These are phyloP conservation scores for Aspergillus eucalypticola DNA, from an alignment of 2,329 filamentous ascomycete species.

Conservation along the genomic window DNA sequence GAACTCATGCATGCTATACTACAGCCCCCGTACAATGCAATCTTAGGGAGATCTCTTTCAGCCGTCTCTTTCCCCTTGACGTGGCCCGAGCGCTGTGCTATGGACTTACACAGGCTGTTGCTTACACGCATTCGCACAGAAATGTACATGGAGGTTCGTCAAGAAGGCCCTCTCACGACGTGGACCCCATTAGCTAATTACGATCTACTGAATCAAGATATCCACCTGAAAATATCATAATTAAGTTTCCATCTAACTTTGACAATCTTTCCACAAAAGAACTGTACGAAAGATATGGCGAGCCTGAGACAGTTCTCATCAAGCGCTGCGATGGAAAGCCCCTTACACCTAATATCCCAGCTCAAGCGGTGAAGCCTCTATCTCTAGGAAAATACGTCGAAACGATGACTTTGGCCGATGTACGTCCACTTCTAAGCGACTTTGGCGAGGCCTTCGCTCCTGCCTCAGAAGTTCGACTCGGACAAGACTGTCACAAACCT, in stretches of 20 bases:
- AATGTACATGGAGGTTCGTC: conserved; percentile 30
- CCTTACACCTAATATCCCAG: conserved; percentile 28
- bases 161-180: no score
- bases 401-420: conserved; percentile 31
- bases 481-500: conserved; percentile 27
- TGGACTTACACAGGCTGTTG: conserved; percentile 24
- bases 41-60: conserved; percentile 31
- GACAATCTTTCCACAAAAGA: conserved; percentile 34
- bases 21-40: conserved; percentile 27
- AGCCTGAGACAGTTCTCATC: conserved; percentile 31
- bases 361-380: conserved; percentile 27
- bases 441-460: conserved; percentile 28
- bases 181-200: background rate
- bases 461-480: conserved; percentile 20
- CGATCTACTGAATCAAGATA: background rate
- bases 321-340: conserved; percentile 24
- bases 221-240: conserved; percentile 33
- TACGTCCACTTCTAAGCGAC: conserved; percentile 34
- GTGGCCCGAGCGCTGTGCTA: conserved; percentile 26
- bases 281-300: conserved; percentile 33
- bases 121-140: conserved; percentile 29
- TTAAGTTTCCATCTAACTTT: conserved; percentile 27
- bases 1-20: conserved; percentile 30
- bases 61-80: conserved; percentile 27
- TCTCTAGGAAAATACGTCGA: conserved; percentile 32